Evolutionary conservation across 2,329 filamentous ascomycete species (phyloP).

Genomic region (Byssothecium circinans): DNA sequence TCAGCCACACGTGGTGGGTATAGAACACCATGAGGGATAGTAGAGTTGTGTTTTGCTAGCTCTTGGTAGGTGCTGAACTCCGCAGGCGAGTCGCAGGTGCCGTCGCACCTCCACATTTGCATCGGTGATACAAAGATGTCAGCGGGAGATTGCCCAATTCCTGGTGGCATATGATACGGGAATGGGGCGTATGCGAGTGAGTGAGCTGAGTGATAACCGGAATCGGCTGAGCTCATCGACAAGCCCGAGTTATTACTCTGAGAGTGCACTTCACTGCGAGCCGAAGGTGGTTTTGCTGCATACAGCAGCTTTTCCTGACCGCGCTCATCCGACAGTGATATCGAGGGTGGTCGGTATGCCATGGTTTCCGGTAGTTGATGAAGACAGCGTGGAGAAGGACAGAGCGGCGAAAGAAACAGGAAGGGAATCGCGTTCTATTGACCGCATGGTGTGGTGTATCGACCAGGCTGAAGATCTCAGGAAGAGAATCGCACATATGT

Average conservation of each 20-base stretch:
- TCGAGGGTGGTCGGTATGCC: not conserved
- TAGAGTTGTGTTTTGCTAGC: too few relatives aligned
- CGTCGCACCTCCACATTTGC: too few relatives aligned
- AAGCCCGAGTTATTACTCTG: not conserved
- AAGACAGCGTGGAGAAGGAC: not conserved
- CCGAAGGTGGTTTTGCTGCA: too few relatives aligned
- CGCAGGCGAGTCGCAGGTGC: too few relatives aligned
- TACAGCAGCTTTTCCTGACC: not conserved
- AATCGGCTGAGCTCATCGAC: not conserved
- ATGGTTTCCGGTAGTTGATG: not conserved
- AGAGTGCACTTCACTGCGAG: too few relatives aligned
- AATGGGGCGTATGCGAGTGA: too few relatives aligned
- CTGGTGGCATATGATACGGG: too few relatives aligned
- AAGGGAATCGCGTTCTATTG: not conserved
- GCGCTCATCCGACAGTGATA: not conserved
- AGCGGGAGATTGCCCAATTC: too few relatives aligned
- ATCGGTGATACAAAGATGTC: too few relatives aligned
- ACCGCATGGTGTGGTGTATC: not conserved
- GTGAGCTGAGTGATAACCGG: not conserved
- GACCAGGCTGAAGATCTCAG: not conserved
- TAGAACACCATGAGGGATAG: too few relatives aligned
- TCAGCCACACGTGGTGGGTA: too few relatives aligned
- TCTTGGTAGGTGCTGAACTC: too few relatives aligned
- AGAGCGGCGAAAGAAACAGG: not conserved
- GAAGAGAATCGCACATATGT: not conserved